Percentiles rank a stretch among this genome's conserved stretches.
Conservation (phyloP, 305 asterid genomes). For the Rubia balearica region DNA sequence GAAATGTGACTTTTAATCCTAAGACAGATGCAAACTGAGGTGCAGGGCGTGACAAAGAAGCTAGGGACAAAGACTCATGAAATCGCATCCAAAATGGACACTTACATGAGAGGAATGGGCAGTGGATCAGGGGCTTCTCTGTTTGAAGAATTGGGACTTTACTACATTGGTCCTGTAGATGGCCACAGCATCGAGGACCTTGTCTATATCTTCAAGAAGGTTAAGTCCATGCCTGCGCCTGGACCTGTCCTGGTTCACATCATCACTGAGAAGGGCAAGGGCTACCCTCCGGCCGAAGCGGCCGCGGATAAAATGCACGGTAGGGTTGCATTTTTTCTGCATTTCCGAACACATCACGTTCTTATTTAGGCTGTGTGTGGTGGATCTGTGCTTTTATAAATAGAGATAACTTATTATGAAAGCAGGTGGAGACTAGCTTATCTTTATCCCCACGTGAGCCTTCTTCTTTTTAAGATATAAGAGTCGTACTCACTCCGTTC, state of each 20-base stretch:
- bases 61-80: slow-evolving; percentile 42
- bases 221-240: slow-evolving; percentile 46
- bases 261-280: slow-evolving; percentile 58
- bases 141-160: slow-evolving; percentile 62
- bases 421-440: no score
- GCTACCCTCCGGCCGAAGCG: slow-evolving; percentile 59
- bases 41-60: slow-evolving; percentile 44
- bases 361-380: neutral
- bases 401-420: no score
- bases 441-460: neutral
- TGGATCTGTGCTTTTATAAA: neutral
- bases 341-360: neutral
- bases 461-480: neutral
- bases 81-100: slow-evolving; percentile 43
- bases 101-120: slow-evolving; percentile 30
- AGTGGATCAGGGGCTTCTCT: slow-evolving; percentile 35
- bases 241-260: slow-evolving; percentile 57
- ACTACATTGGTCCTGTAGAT: slow-evolving; percentile 52
- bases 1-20: no score
- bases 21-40: neutral
- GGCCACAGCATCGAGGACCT: slow-evolving; percentile 54
- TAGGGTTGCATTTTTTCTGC: slow-evolving; percentile 4
- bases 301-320: slow-evolving; percentile 71
- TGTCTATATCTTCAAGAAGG: slow-evolving; percentile 39
- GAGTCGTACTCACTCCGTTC: no score